Percentiles rank a stretch among this genome's conserved stretches.
Evolutionary conservation across 2,329 filamentous ascomycete genomes (phyloP).

Genomic region (Leptographium procerum): DNA sequence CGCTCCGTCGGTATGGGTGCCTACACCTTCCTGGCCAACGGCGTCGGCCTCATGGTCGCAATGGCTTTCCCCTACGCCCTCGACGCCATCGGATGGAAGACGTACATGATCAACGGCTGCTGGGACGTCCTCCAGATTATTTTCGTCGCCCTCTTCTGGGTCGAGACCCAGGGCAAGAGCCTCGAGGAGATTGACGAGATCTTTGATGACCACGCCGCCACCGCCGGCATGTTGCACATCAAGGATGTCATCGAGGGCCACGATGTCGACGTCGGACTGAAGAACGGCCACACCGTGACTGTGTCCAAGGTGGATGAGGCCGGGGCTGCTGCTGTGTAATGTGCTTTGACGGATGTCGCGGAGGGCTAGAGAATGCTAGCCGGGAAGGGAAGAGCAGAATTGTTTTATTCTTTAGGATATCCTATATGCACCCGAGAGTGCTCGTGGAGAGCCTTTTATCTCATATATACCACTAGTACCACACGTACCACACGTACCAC

Average conservation of each 20-base stretch:
- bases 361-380: not conserved
- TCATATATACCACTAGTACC: not conserved
- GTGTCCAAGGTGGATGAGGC: not conserved
- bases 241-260: not conserved
- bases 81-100: slow-evolving; percentile 25
- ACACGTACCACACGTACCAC: no score
- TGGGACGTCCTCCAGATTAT: slow-evolving; percentile 27
- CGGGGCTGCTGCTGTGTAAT: not conserved
- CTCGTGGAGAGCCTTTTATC: not conserved
- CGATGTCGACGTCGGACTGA: not conserved
- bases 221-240: not conserved
- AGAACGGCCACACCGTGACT: not conserved
- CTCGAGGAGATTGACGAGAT: slow-evolving; percentile 4
- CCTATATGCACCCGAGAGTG: not conserved
- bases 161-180: slow-evolving; percentile 29
- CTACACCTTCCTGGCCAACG: no score
- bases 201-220: slow-evolving; percentile 1
- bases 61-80: slow-evolving; percentile 17
- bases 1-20: slow-evolving; percentile 7
- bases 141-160: slow-evolving; percentile 23
- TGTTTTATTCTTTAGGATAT: not conserved
- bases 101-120: slow-evolving; percentile 30
- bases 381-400: no score
- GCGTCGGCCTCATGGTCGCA: slow-evolving; percentile 1
- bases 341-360: not conserved